These are phyloP conservation scores for Eucalyptus microcorys DNA, from an alignment of 345 rosid species.

Conservation along the genomic window DNA sequence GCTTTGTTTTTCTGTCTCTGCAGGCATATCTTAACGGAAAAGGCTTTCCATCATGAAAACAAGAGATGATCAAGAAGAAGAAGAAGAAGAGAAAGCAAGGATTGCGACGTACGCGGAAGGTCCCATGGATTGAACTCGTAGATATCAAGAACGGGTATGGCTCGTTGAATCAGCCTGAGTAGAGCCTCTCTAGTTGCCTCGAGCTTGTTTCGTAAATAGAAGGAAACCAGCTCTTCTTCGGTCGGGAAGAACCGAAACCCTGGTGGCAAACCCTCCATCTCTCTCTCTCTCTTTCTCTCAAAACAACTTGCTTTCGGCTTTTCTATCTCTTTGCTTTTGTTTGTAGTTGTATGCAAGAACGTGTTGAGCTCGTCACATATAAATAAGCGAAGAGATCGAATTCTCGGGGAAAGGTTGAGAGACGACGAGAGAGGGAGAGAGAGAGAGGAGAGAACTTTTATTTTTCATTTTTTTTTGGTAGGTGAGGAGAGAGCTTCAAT, in stretches of 20 bases:
- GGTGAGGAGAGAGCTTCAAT: background rate
- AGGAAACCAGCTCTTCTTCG: conserved; percentile 40
- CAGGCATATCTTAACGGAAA: background rate
- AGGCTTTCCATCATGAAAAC: background rate
- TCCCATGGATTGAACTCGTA: conserved; percentile 32
- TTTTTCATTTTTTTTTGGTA: too few relatives aligned
- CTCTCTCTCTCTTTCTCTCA: background rate
- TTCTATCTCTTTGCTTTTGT: background rate
- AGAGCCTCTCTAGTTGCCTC: conserved; percentile 14
- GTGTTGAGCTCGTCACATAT: background rate
- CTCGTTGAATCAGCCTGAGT: conserved; percentile 13
- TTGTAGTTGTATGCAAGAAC: background rate
- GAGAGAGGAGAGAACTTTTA: background rate
- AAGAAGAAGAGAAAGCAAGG: background rate
- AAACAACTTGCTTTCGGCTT: background rate
- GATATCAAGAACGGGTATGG: conserved; percentile 41
- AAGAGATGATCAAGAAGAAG: background rate
- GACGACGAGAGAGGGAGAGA: background rate
- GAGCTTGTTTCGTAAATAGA: conserved; percentile 27
- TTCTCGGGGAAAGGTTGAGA: background rate
- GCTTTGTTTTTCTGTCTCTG: background rate
- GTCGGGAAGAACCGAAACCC: conserved; percentile 66
- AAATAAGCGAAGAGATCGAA: background rate
- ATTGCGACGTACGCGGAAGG: conserved; percentile 23
- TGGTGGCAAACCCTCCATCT: conserved; percentile 17